Percentiles rank a stretch among this genome's conserved stretches.
These are phyloP conservation scores for Prunus yedoensis DNA, from an alignment of 331 rosid genomes.

Conservation along the genomic window DNA sequence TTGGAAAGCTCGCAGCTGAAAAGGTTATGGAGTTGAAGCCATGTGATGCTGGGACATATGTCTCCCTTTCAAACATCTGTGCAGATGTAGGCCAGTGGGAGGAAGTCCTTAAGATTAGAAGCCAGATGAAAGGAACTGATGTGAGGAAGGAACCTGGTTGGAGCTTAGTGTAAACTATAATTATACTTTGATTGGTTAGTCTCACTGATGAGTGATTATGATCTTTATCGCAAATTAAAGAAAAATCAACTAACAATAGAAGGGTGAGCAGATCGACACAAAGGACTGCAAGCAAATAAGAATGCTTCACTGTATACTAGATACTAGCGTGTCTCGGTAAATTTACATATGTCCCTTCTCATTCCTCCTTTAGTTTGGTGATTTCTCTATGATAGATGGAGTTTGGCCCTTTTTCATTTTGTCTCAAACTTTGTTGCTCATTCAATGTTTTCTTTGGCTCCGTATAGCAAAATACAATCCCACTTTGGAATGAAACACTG, in stretches of 20 bases:
- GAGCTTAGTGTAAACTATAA: conserved; percentile 48
- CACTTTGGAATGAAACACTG: neutral
- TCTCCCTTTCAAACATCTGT: conserved; percentile 67
- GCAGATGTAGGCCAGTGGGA: conserved; percentile 76
- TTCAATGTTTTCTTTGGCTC: neutral
- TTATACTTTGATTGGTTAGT: conserved; percentile 1
- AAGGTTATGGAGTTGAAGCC: conserved; percentile 61
- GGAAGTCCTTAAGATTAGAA: conserved; percentile 64
- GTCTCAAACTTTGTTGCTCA: neutral
- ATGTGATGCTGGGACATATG: conserved; percentile 57
- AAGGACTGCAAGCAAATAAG: too few species aligned
- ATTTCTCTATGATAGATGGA: neutral
- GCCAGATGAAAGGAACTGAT: conserved; percentile 51
- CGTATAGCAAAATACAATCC: neutral
- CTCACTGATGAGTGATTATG: neutral
- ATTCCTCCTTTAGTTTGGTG: too few species aligned
- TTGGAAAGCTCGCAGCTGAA: conserved; percentile 61
- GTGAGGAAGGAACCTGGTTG: conserved; percentile 66
- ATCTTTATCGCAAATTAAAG: neutral
- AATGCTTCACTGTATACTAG: too few species aligned
- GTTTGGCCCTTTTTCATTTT: neutral
- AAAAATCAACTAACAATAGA: neutral
- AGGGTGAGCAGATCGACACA: too few species aligned
- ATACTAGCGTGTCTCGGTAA: too few species aligned
- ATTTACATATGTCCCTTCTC: too few species aligned